Percentiles rank a stretch among this genome's conserved stretches.
Evolutionary conservation across 2,329 filamentous ascomycete species (phyloP).

Genomic region (Pyrenochaeta sp.): DNA sequence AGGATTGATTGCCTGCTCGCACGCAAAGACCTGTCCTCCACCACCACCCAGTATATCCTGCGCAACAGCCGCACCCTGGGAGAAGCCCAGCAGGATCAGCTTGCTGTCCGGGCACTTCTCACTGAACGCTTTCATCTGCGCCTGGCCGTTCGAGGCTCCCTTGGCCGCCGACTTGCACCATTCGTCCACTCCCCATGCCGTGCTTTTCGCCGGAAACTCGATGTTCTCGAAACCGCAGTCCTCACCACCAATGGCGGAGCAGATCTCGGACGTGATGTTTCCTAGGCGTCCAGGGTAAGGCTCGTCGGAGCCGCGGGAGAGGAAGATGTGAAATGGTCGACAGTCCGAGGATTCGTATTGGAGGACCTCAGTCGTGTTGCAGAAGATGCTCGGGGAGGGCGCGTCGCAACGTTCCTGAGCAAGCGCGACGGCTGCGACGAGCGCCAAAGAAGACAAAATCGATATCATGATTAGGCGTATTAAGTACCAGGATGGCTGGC

Average conservation of each 20-base stretch:
- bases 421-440: conserved; percentile 18
- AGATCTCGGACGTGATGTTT: conserved; percentile 33
- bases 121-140: conserved; percentile 34
- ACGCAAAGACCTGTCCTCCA: conserved; percentile 35
- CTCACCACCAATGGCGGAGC: conserved; percentile 23
- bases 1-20: conserved; percentile 30
- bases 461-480: conserved; percentile 19
- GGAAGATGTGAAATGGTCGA: conserved; percentile 36
- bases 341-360: conserved; percentile 31
- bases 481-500: neutral
- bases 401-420: conserved; percentile 37
- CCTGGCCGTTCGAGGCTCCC: conserved; percentile 32
- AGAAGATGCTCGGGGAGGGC: conserved; percentile 27
- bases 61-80: conserved; percentile 35
- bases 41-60: conserved; percentile 42
- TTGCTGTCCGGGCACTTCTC: conserved; percentile 39
- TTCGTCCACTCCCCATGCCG: conserved; percentile 29
- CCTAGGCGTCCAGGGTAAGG: conserved; percentile 38
- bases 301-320: conserved; percentile 40
- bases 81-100: conserved; percentile 36
- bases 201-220: conserved; percentile 38
- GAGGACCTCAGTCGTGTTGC: conserved; percentile 36
- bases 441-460: conserved; percentile 15
- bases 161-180: conserved; percentile 39
- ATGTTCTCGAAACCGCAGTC: conserved; percentile 39